Evolutionary conservation across 2,329 filamentous ascomycete species (phyloP).

Genomic region (Apiospora rasikravindrae): DNA sequence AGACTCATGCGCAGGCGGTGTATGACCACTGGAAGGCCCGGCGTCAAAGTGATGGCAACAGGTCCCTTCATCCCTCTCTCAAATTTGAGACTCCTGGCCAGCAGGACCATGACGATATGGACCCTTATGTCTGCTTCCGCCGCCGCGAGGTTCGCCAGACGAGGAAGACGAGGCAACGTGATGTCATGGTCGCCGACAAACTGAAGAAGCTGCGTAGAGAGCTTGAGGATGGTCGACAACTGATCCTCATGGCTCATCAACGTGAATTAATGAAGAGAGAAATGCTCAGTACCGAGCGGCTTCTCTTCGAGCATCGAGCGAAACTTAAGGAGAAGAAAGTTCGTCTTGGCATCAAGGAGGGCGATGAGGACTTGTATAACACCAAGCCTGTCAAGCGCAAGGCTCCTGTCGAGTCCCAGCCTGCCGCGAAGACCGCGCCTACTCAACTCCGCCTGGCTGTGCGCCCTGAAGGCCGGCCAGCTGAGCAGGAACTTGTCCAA

Average conservation of each 20-base stretch:
- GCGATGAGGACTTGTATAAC: slow-evolving; percentile 92
- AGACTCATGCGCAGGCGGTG: slow-evolving; percentile 71
- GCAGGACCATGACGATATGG: slow-evolving; percentile 91
- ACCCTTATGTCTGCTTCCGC: slow-evolving; percentile 98
- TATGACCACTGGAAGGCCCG: slow-evolving; percentile 89
- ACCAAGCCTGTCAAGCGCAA: slow-evolving; percentile 77
- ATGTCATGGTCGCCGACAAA: slow-evolving; percentile 93
- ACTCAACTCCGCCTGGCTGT: slow-evolving; percentile 72
- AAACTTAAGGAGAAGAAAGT: slow-evolving; percentile 88
- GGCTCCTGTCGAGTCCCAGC: slow-evolving; percentile 62
- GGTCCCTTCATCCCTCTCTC: slow-evolving; percentile 74
- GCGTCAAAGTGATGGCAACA: slow-evolving; percentile 70
- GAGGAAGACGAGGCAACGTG: slow-evolving; percentile 90
- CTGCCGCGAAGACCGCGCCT: slow-evolving; percentile 62
- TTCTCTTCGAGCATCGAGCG: slow-evolving; percentile 81
- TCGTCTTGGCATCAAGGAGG: slow-evolving; percentile 85
- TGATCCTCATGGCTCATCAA: slow-evolving; percentile 78
- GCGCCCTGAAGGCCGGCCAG: slow-evolving; percentile 70
- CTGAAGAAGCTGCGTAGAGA: slow-evolving; percentile 89
- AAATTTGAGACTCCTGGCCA: slow-evolving; percentile 84
- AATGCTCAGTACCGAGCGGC: slow-evolving; percentile 73
- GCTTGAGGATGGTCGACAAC: slow-evolving; percentile 83
- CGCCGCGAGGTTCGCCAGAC: slow-evolving; percentile 92
- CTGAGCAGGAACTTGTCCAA: slow-evolving; percentile 76
- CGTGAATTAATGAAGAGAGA: slow-evolving; percentile 83